A percentile compares a stretch with the other conserved stretches of the same genome.
Evolutionary conservation across 345 rosid genomes (phyloP).

Genomic region (Fremontodendron californicum): DNA sequence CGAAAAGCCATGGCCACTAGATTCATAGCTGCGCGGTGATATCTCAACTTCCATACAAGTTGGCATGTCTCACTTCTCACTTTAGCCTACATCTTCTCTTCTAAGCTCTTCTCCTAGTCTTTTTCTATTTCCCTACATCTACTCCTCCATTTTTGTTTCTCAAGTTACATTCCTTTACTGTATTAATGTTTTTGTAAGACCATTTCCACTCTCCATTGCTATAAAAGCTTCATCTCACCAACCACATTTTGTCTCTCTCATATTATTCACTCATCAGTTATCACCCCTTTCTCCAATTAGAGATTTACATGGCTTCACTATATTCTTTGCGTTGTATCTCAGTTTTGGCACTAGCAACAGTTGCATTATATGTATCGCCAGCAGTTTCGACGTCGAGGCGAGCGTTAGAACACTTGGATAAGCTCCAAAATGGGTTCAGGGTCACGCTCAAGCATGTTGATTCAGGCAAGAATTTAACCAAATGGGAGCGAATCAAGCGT

Average conservation of each 20-base stretch:
- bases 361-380: neutral
- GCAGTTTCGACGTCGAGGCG: conserved; percentile 20
- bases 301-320: conserved; percentile 21
- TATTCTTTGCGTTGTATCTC: neutral
- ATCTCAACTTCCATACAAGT: conserved; percentile 26
- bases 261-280: neutral
- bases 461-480: conserved; percentile 71
- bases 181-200: neutral
- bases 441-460: conserved; percentile 60
- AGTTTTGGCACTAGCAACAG: neutral
- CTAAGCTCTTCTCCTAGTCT: conserved; percentile 6
- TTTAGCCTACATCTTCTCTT: conserved; percentile 8
- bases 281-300: neutral
- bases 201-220: conserved; percentile 1
- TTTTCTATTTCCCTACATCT: neutral
- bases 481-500: conserved; percentile 62
- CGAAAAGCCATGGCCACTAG: conserved; percentile 12
- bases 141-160: neutral
- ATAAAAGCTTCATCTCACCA: neutral
- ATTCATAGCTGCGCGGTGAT: conserved; percentile 10
- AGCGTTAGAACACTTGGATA: neutral
- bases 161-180: neutral
- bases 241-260: neutral
- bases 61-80: conserved; percentile 19
- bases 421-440: conserved; percentile 36